Base-by-base conservation (phyloP, 202 grass and related monocot species). In the Setaria viridis region DNA sequence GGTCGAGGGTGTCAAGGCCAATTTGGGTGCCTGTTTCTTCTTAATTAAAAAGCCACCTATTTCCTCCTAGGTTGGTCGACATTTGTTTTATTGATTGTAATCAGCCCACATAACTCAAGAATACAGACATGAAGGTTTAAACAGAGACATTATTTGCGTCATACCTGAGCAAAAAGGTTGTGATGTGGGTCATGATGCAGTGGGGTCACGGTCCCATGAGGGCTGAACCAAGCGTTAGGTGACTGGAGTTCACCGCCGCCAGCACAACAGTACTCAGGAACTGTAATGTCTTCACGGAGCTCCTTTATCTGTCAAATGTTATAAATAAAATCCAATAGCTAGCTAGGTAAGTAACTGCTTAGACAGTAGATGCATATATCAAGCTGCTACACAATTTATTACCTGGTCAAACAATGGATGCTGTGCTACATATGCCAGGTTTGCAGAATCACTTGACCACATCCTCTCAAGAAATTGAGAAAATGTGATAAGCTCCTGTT, bases 381-480 rank as follows among this genome's bases (percentile, higher is more conserved):
- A 77, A 84, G 32, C 53, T 77, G 7, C 6, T 77, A 33, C 8
- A 58, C 11, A 82, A 67, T 64, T 47, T 34, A 37, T 70, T 73
- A 99, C 93, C 91, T 99, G 96, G 74, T 99, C 91, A 91, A 99
- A 95, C 68, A 99, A 88, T 33, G 85, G 91, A 92, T 99, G 93
- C 50, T 94, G 90, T 4, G 90, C 93, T 86, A 99, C 73, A 92
- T 92, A 95, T 47, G 88, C 80, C 78, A 93, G 74, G 70, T 80
- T 94, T 51, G 82, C 48, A 56, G 87, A 77, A 67, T 95, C 89
- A 83, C 74, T 72, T 58, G 87, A 92, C 58, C 85, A 90, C 72
- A 92, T 90, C 70, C 86, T 92, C 79, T 94, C 87, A 59, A 99
- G 91, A 76, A 99, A 94, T 30, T 95, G 86, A 76, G 93, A 92